Base-by-base conservation (phyloP, 495 filamentous ascomycete genomes). In the Hypomontagnella monticulosa region DNA sequence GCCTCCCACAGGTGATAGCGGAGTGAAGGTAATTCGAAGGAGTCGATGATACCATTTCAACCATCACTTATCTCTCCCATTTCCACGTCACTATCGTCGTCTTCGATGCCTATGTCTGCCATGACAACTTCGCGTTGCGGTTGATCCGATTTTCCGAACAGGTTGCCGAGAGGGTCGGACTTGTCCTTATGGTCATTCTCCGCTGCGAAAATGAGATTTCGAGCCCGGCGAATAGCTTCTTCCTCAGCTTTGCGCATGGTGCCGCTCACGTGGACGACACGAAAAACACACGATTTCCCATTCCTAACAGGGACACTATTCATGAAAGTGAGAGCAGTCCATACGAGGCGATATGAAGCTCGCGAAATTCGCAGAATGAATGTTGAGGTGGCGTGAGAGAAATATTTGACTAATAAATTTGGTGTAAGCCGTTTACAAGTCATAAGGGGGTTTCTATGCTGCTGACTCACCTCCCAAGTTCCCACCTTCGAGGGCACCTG, bases 191-290 rank as follows among this genome's bases (percentile, higher is more conserved):
- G 73, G 56, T 73, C 74, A 10, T 79, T 81, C 66, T 83, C 79
- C 5, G 87, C 84, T 40, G 86, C 83, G 53, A 89, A 79, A 58
- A 96, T 88, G 70, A 90, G 85, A 48, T 81, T 80, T 66, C 87
- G 87, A 38, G 92, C 91, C 59, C 91, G 83, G 16, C 87, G 82
- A 70, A 97, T 88, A 34, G 89, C 92, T 74, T 94, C 93, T 74
- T 95, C 89, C 81, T 97, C 92, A 2, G 89, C 89, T 78, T 96
- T 97, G 61, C 86, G 87, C 68, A 99, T 96, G 8, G 96, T 99
- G 16, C 95, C 95, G 58, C 89, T 92, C n/a, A 97, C 92, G 55
- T 90, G 83, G 12, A 97, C 84, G n/a, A 98, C 93, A 47, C 90
- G 87, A 49, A 93, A 89, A 5, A 96, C 87, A 66, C 92, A 93